These are phyloP conservation scores for Lactifluus subvellereus DNA, from an alignment of 768 basidiomycete genomes.

Conservation along the genomic window DNA sequence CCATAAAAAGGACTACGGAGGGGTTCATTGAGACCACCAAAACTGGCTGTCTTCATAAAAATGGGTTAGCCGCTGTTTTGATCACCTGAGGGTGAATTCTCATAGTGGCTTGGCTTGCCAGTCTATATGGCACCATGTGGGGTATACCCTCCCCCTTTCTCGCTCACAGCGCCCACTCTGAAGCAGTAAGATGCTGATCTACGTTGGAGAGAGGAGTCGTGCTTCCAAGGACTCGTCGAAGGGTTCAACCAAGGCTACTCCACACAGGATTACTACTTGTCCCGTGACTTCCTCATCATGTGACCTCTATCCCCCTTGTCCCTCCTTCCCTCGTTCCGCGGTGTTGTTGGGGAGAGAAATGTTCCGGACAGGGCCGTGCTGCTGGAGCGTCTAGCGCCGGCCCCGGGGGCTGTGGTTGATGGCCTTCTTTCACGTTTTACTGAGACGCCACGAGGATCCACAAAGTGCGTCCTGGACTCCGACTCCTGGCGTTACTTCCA, in stretches of 20 bases:
- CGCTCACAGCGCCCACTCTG: neutral
- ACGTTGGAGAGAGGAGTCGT: constrained; percentile 32
- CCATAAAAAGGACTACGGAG: too few species aligned
- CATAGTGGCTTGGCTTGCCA: too few species aligned
- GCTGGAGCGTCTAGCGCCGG: constrained; percentile 47
- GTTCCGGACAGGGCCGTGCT: constrained; percentile 47
- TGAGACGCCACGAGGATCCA: constrained; percentile 62
- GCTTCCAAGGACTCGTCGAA: too few species aligned
- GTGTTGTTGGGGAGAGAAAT: constrained; percentile 30
- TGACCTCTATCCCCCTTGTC: too few species aligned
- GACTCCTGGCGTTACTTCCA: neutral
- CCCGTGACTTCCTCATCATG: too few species aligned
- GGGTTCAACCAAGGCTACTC: too few species aligned
- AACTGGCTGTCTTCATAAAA: too few species aligned
- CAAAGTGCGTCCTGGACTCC: constrained; percentile 53
- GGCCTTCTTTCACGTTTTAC: constrained; percentile 76
- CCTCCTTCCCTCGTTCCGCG: constrained; percentile 53
- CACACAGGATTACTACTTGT: too few species aligned
- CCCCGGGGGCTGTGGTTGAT: constrained; percentile 65
- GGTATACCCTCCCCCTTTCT: neutral
- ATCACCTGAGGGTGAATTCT: too few species aligned
- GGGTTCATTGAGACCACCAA: too few species aligned
- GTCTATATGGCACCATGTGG: too few species aligned
- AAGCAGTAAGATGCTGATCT: constrained; percentile 65
- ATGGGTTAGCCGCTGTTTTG: too few species aligned